phyloP scores from a whole-genome alignment of 345 rosid genomes.

The Fremontodendron californicum region DNA sequence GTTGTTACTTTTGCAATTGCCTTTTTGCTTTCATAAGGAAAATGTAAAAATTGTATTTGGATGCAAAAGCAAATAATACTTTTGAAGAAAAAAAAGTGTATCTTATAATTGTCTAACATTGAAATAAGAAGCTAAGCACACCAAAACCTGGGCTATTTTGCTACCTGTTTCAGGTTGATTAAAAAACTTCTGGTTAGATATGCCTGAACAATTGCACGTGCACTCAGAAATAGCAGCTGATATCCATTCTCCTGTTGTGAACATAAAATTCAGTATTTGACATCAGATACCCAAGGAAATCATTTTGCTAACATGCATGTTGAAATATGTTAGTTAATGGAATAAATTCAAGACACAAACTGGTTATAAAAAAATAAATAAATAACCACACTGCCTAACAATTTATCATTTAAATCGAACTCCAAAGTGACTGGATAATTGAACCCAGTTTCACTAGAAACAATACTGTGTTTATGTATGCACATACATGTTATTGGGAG shows the following conservation, averaged over 20 bases:
- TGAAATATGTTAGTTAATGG: background rate
- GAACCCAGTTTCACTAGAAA: background rate
- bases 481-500: background rate
- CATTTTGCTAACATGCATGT: background rate
- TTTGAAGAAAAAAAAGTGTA: background rate
- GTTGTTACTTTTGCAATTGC: background rate
- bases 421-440: background rate
- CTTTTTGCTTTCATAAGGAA: background rate
- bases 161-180: conserved; percentile 81
- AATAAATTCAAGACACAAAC: background rate
- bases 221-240: conserved; percentile 87
- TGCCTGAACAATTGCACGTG: conserved; percentile 96
- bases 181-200: conserved; percentile 86
- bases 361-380: background rate
- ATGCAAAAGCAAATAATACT: background rate
- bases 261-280: conserved; percentile 4
- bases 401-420: background rate
- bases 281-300: background rate
- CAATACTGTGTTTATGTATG: background rate
- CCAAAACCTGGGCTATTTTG: background rate
- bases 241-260: conserved; percentile 86
- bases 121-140: background rate
- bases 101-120: background rate
- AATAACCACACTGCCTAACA: background rate
- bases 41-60: background rate